These are phyloP conservation scores for Exsudoporus frostii DNA, from an alignment of 768 basidiomycete species.

Conservation along the genomic window DNA sequence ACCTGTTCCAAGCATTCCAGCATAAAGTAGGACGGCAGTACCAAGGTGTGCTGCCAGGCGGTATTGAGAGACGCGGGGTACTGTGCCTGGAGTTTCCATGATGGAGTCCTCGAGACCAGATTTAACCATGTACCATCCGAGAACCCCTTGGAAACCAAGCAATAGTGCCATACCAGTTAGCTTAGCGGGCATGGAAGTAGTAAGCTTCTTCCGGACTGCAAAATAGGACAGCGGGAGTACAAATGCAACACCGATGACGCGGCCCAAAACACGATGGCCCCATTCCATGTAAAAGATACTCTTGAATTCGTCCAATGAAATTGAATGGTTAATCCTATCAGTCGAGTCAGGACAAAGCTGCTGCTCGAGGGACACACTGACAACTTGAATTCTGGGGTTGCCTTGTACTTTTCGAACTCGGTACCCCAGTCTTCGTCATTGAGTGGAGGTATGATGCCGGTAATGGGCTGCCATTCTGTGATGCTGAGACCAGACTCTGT, in stretches of 20 bases:
- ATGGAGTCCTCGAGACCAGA: constrained; percentile 86
- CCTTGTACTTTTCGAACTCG: constrained; percentile 93
- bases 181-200: constrained; percentile 56
- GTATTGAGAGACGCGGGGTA: constrained; percentile 96
- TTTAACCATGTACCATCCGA: constrained; percentile 99
- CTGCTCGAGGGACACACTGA: constrained; percentile 40
- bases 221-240: constrained; percentile 85
- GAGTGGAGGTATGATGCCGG: constrained; percentile 84
- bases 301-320: constrained; percentile 89
- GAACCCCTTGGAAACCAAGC: constrained; percentile 85
- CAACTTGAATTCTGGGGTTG: constrained; percentile 94
- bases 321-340: constrained; percentile 81
- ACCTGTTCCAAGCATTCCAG: constrained; percentile 85
- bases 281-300: constrained; percentile 98
- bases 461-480: constrained; percentile 95
- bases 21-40: constrained; percentile 88
- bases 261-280: constrained; percentile 91
- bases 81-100: constrained; percentile 75
- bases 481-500: constrained; percentile 98
- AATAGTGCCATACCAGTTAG: constrained; percentile 72
- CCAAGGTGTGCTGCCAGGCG: constrained; percentile 92
- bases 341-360: not conserved
- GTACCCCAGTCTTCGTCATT: constrained; percentile 71
- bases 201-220: constrained; percentile 63
- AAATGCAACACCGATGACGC: constrained; percentile 79